These are phyloP conservation scores for Ceratobasidium sp. DNA, from an alignment of 1,284 basidiomycete genomes.

Conservation along the genomic window DNA sequence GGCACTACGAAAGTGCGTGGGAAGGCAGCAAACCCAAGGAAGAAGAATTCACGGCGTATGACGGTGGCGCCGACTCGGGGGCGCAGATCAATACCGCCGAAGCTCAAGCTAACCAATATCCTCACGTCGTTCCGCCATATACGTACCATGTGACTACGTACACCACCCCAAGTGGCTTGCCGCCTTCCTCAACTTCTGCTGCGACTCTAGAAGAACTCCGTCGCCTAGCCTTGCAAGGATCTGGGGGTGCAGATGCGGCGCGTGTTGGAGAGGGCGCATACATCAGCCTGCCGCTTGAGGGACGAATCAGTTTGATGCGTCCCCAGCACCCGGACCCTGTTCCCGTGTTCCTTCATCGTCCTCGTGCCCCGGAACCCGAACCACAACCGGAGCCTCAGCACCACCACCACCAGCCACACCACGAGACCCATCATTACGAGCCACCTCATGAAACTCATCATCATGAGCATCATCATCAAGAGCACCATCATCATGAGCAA, in stretches of 20 bases:
- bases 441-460: conserved; percentile 47
- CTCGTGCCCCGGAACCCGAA: conserved; percentile 42
- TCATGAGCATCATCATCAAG: conserved; percentile 47
- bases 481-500: conserved; percentile 14
- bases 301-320: conserved; percentile 83
- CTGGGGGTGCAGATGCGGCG: conserved; percentile 39
- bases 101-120: conserved; percentile 11
- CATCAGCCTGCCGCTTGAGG: conserved; percentile 79
- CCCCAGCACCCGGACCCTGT: conserved; percentile 52
- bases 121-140: conserved; percentile 25
- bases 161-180: conserved; percentile 13
- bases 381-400: conserved; percentile 38
- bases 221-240: conserved; percentile 47
- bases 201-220: conserved; percentile 47
- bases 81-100: background rate
- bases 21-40: conserved; percentile 54
- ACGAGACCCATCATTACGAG: conserved; percentile 47
- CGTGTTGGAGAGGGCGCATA: conserved; percentile 70
- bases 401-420: conserved; percentile 49
- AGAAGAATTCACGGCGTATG: background rate
- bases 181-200: conserved; percentile 35
- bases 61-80: conserved; percentile 31
- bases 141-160: conserved; percentile 25
- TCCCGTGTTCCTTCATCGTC: conserved; percentile 41
- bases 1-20: conserved; percentile 77